Percentiles rank a stretch among this genome's conserved stretches.
These are phyloP conservation scores for Mycena polygramma DNA, from an alignment of 768 basidiomycete genomes.

Conservation along the genomic window DNA sequence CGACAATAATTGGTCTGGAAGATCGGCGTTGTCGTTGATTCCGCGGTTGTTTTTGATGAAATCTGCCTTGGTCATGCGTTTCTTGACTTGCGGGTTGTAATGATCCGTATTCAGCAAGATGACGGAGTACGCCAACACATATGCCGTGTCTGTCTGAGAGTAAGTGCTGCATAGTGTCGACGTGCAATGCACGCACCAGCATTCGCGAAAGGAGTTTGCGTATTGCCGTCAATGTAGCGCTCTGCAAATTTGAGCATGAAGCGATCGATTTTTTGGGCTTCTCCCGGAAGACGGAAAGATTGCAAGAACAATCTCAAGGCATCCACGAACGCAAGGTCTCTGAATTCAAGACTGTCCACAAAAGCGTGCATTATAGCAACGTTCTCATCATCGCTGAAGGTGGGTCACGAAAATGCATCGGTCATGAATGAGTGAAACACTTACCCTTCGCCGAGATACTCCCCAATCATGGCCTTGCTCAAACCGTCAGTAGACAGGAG, in stretches of 20 bases:
- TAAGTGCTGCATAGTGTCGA: background rate
- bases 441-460: conserved; percentile 97
- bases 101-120: conserved; percentile 98
- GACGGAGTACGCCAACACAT: conserved; percentile 94
- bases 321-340: conserved; percentile 84
- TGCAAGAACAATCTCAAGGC: conserved; percentile 93
- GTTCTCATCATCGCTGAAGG: conserved; percentile 84
- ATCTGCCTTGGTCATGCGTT: conserved; percentile 91
- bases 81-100: conserved; percentile 94
- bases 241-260: conserved; percentile 99
- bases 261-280: conserved; percentile 98
- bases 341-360: conserved; percentile 92
- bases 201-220: conserved; percentile 89
- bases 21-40: conserved; percentile 91
- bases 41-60: conserved; percentile 97
- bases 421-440: conserved; percentile 37
- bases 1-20: conserved; percentile 87
- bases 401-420: conserved; percentile 15
- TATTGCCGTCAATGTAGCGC: conserved; percentile 92
- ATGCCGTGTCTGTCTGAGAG: conserved; percentile 81
- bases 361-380: conserved; percentile 98
- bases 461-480: conserved; percentile 96
- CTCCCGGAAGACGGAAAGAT: conserved; percentile 96
- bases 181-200: conserved; percentile 72
- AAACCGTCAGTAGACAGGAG: conserved; percentile 91